A percentile compares a stretch with the other conserved stretches of the same genome.
These are phyloP conservation scores for Phytophthora aleatoria DNA, from an alignment of 352 stramenopile genomes.

Conservation along the genomic window DNA sequence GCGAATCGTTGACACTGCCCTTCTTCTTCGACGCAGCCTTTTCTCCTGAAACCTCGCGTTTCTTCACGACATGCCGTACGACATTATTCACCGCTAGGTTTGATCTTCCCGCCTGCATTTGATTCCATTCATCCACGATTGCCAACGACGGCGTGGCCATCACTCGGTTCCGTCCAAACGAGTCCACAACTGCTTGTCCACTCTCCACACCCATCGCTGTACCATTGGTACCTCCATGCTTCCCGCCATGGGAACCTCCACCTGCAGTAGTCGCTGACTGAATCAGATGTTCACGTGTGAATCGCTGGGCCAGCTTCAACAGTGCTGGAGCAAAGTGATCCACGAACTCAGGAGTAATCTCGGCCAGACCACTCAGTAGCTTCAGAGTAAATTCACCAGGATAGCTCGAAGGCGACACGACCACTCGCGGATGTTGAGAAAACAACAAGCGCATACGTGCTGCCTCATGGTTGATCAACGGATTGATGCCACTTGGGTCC, in stretches of 20 bases:
- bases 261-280: constrained; percentile 38
- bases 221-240: constrained; percentile 33
- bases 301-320: constrained; percentile 83
- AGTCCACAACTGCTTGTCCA: constrained; percentile 57
- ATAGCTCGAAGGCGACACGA: constrained; percentile 52
- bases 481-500: constrained; percentile 37
- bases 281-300: constrained; percentile 86
- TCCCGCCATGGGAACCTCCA: constrained; percentile 25
- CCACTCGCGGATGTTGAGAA: constrained; percentile 44
- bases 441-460: constrained; percentile 60
- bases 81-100: constrained; percentile 85
- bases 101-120: constrained; percentile 71
- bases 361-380: constrained; percentile 61
- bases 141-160: constrained; percentile 89
- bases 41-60: constrained; percentile 53
- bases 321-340: constrained; percentile 80
- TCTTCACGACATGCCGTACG: constrained; percentile 69
- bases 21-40: constrained; percentile 69
- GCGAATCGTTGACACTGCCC: constrained; percentile 19
- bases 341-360: constrained; percentile 70
- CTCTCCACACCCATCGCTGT: constrained; percentile 42
- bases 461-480: constrained; percentile 64
- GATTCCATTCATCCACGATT: constrained; percentile 84
- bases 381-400: constrained; percentile 77
- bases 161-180: constrained; percentile 80